Conservation (phyloP, 495 filamentous ascomycete genomes). For the Amphirosellinia nigrospora region DNA sequence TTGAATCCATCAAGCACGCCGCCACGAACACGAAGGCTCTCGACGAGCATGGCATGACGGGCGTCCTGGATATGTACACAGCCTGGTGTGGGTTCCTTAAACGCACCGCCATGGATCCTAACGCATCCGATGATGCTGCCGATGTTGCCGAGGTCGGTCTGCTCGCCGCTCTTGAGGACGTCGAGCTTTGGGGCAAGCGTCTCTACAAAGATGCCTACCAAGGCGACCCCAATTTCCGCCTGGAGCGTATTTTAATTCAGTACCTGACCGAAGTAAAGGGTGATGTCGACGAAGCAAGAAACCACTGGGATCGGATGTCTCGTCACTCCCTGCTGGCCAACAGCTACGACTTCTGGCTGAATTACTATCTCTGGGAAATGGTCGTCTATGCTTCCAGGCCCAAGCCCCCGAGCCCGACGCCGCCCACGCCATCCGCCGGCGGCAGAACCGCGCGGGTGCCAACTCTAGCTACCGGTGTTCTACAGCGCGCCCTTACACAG, state of each 20-base stretch:
- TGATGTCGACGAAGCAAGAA: conserved; percentile 66
- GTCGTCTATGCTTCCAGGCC: conserved; percentile 54
- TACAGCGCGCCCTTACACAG: conserved; percentile 73
- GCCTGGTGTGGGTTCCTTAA: conserved; percentile 94
- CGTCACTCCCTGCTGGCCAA: conserved; percentile 62
- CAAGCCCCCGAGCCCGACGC: conserved; percentile 53
- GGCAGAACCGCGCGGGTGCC: conserved; percentile 51
- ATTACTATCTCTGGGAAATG: conserved; percentile 91
- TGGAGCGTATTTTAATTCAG: conserved; percentile 91
- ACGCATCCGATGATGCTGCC: conserved; percentile 83
- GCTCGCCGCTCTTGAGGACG: conserved; percentile 79
- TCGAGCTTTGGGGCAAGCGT: conserved; percentile 75
- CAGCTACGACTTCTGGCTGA: conserved; percentile 90
- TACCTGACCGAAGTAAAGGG: conserved; percentile 78
- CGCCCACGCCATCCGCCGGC: conserved; percentile 42
- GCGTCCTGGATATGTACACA: conserved; percentile 85
- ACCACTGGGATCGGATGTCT: conserved; percentile 75
- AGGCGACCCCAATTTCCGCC: conserved; percentile 83
- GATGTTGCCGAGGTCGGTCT: conserved; percentile 93
- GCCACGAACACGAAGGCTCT: conserved; percentile 84
- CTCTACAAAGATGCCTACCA: conserved; percentile 75
- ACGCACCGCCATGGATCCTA: conserved; percentile 75
- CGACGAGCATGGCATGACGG: conserved; percentile 73
- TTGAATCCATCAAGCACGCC: conserved; percentile 88
- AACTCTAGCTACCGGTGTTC: conserved; percentile 70